These are phyloP conservation scores for Vaccinium vitisidaea DNA, from an alignment of 148 eudicot species.

Conservation along the genomic window DNA sequence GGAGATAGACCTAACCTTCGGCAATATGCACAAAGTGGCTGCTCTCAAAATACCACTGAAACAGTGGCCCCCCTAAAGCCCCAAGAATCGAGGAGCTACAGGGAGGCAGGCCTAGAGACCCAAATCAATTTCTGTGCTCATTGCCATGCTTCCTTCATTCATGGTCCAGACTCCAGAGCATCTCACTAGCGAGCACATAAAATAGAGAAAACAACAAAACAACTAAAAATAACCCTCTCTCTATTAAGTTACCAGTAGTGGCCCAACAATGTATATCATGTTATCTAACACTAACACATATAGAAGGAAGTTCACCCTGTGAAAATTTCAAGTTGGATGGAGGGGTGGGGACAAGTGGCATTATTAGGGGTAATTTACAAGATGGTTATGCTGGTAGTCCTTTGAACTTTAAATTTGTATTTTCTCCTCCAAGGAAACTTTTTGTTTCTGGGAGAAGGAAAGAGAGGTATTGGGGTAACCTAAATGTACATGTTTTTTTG, in stretches of 20 bases:
- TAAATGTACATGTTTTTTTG: not conserved
- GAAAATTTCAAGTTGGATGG: not conserved
- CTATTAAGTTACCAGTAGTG: too few species aligned
- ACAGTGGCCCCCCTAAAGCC: too few species aligned
- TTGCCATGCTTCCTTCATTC: too few species aligned
- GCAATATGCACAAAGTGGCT: too few species aligned
- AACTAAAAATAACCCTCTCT: not conserved
- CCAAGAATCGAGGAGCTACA: too few species aligned
- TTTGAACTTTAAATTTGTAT: not conserved
- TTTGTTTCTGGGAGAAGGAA: not conserved
- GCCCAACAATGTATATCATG: too few species aligned
- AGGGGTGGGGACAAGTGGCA: not conserved
- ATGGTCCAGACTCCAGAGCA: too few species aligned
- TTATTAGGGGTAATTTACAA: not conserved
- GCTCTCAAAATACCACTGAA: too few species aligned
- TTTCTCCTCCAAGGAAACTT: not conserved
- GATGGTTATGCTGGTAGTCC: not conserved
- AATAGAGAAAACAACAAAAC: not conserved
- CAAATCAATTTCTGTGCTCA: too few species aligned
- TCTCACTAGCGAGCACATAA: not conserved
- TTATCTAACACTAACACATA: not conserved
- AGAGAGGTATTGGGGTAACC: not conserved
- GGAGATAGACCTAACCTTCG: too few species aligned
- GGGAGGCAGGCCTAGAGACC: too few species aligned
- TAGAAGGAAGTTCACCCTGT: not conserved